Base-by-base conservation (phyloP, 2,329 filamentous ascomycete species). In the Alternaria postmessia region DNA sequence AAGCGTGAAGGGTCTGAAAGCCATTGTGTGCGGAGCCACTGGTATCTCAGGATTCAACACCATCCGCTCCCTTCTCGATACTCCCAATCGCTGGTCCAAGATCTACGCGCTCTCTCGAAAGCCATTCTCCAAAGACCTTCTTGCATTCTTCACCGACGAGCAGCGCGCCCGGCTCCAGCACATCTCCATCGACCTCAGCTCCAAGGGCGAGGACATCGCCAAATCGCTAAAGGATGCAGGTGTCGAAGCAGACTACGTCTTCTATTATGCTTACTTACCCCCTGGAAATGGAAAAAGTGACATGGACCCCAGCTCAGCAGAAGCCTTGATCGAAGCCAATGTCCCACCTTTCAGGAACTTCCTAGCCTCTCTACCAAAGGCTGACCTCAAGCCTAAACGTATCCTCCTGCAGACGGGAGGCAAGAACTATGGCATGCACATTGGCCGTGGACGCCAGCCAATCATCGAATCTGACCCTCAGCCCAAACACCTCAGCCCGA, bases 21-120 rank as follows among this genome's bases (percentile, higher is more conserved):
- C 63, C 6, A 30, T 66, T n/a, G 61, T 66, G 2, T 44, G 48
- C 12, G 63, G 63, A 32, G 63, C 61, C 5, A 59, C 63, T 14
- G 63, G 63, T 7, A 66, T 64, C 41, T 66, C 58, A n/a, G 61
- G 63, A 12, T 64, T 54, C 20, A 43, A 64, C 32, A 58, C 61
- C 1, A 61, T 64, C 7, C 46, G 61, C 5, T 41, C 48, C 14
- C 38, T 66, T 7, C 26, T 64, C 1, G 63, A 66, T 18, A 46
- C 61, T 7, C 55, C 63, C 4, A 16, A 46, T 26, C 51, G 63
- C 26, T 66, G 63, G 63, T 49, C 58, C 11, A 64, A 36, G 9
- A 51, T 66, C 24, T 66, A 64, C 24, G 63, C 63, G 0, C 11
- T 62, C 3, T 66, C 61, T 6, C 51, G 63, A 2, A 54, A 55